Percentiles rank a stretch among this genome's conserved stretches.
These are phyloP conservation scores for Trichosporon asahii DNA, from an alignment of 1,284 basidiomycete genomes.

Conservation along the genomic window DNA sequence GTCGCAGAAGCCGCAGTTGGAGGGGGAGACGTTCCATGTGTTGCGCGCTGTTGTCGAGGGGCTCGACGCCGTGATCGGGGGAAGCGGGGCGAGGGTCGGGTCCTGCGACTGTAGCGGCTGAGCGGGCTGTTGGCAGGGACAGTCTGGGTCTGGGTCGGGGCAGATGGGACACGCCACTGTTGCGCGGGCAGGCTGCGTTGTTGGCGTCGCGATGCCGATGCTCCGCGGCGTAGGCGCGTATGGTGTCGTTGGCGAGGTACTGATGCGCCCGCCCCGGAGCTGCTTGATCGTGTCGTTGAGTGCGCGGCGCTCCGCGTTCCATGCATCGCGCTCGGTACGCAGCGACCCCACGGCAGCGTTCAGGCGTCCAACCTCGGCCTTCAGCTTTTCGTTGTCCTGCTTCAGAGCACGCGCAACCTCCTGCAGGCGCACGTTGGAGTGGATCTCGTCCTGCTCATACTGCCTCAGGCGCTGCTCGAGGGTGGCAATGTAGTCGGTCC, in stretches of 20 bases:
- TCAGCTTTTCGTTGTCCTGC: constrained; percentile 66
- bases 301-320: constrained; percentile 16
- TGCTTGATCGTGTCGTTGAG: constrained; percentile 13
- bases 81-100: constrained; percentile 6
- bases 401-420: constrained; percentile 79
- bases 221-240: constrained; percentile 13
- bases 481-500: constrained; percentile 84
- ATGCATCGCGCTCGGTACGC: constrained; percentile 56
- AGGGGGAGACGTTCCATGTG: constrained; percentile 4
- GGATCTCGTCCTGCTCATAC: constrained; percentile 85
- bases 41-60: not conserved
- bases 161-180: constrained; percentile 45
- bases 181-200: constrained; percentile 9
- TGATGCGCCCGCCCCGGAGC: constrained; percentile 1
- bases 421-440: constrained; percentile 81
- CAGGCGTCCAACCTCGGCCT: constrained; percentile 57
- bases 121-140: constrained; percentile 42
- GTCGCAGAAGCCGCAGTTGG: constrained; percentile 42
- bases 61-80: not conserved
- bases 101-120: constrained; percentile 8
- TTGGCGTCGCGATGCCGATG: constrained; percentile 3
- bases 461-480: constrained; percentile 79
- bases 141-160: constrained; percentile 49
- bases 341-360: constrained; percentile 63
- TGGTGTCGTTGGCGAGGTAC: constrained; percentile 13